A percentile compares a stretch with the other conserved stretches of the same genome.
phyloP scores from a whole-genome alignment of 345 rosid genomes.

The Jatropha curcas region DNA sequence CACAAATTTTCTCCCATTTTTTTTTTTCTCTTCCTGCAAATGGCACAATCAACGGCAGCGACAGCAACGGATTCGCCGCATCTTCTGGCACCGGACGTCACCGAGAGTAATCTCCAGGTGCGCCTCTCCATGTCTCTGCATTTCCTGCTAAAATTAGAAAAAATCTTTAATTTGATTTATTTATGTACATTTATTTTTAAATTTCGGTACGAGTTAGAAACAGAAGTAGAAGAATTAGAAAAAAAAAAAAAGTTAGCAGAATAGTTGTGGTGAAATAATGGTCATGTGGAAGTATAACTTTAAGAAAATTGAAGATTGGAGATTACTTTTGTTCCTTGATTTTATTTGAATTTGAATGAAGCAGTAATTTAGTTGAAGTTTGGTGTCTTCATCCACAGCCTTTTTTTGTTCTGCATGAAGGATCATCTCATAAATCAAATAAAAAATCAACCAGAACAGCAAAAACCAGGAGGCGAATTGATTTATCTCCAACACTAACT shows the following conservation, averaged over 20 bases:
- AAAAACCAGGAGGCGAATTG: slow-evolving; percentile 54
- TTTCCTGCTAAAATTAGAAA: too few species aligned
- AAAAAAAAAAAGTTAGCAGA: too few species aligned
- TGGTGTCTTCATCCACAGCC: slow-evolving; percentile 47
- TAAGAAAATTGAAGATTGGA: too few species aligned
- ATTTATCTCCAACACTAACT: slow-evolving; percentile 37
- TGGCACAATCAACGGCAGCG: slow-evolving; percentile 43
- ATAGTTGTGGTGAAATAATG: too few species aligned
- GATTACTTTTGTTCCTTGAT: not conserved
- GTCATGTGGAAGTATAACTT: too few species aligned
- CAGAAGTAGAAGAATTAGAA: too few species aligned
- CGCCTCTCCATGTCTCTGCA: not conserved
- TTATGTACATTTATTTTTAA: too few species aligned
- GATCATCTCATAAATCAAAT: slow-evolving; percentile 37
- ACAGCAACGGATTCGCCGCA: slow-evolving; percentile 36
- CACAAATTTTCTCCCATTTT: not conserved
- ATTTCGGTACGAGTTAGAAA: too few species aligned
- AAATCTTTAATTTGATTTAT: too few species aligned
- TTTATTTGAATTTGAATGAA: not conserved
- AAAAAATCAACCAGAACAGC: slow-evolving; percentile 36
- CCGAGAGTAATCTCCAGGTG: slow-evolving; percentile 59
- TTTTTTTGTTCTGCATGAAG: slow-evolving; percentile 61
- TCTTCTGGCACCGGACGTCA: slow-evolving; percentile 22
- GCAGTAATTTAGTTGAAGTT: not conserved
- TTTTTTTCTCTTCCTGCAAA: not conserved